Evolutionary conservation across 2,329 filamentous ascomycete species (phyloP), one percentile per base, ranked within the genome.

Genomic region (Stachybotrys chartarum): DNA sequence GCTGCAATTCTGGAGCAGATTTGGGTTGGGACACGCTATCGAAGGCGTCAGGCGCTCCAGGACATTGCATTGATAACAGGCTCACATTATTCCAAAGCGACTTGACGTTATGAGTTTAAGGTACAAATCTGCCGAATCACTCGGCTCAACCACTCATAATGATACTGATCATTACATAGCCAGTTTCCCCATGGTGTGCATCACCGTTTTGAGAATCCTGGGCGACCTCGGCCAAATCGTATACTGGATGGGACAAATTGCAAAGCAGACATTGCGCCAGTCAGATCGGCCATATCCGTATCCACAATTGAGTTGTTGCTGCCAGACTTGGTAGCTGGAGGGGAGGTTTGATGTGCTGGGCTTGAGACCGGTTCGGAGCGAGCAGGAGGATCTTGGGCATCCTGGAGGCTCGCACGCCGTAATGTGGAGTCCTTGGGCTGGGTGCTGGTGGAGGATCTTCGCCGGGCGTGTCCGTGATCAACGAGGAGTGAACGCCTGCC

Each of bases 401-500:
- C 24, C 7, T 65, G 60, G 4, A 71, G 66, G 59, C 70, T 73
- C 8, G 66, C 64, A 12, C 66, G 66, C 30, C 69, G 67, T 24
- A n/a, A 17, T 48, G 64, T 63, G 35, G 68, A 58, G 49, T 67
- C 68, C 54, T 71, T 75, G 47, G 64, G 63, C 52, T 66, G 60
- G 46, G 64, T 64, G 54, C 68, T 62, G 54, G 70, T 68, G n/a
- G 78, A 78, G 3, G 80, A 80, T 54, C 74, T 76, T 51, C 76
- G 71, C 47, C 77, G 75, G 56, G 74, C 74, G 60, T 78, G 75
- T 6, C 75, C 72, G 11, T 73, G 70, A n/a, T 86, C 80, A 51
- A 83, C 77, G 12, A 97, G 76, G 72, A 99, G 84, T 17, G 91
- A 96, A 48, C 79, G 85, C 53, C 90, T 83, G 51, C 87, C 87